Evolutionary conservation across 345 rosid species (phyloP), one percentile per base, ranked within the genome.

Genomic region (Rhodomyrtus tomentosa): DNA sequence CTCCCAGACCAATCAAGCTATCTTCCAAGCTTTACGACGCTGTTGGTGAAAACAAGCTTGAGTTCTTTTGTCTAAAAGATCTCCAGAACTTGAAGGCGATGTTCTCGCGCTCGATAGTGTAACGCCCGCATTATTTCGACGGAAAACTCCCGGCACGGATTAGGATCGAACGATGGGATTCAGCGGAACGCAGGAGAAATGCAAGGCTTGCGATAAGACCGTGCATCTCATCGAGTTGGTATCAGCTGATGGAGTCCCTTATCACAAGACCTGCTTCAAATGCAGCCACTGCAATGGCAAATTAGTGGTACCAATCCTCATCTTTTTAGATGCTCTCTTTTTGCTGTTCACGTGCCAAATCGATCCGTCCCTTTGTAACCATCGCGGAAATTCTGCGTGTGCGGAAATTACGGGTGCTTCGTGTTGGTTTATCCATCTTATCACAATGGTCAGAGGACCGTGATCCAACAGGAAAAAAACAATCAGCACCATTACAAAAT

Each of bases 191-290:
- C 89, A 88, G 11, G 94, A 93, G 89, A 95, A 93, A 90, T 95
- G 98, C 91, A 94, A 91, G 90, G 92, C 95, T 27, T 96, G 98
- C 83, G 93, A 91, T 82, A 96, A 92, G 93, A 95, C 98, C 0
- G 98, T 94, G 27, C 90, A 95, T 86, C 83, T 93, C 84, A 86
- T 91, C 38, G 99, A 96, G 82, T 87, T 94, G 91, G 83, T 95
- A 48, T 85, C 96, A 0, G 96, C 95, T 81, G 98, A 95, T 90
- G 99, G 98, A 38, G 86, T 92, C 84, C 82, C 92, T 50, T 96
- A 93, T 86, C 99, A 96, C 86, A 96, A 94, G 88, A 92, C 92
- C 53, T 96, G 99, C 91, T 96, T 96, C 95, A 95, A 91, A 88
- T 94, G 98, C 93, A 90, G 89, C 58, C 98, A 95, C 82, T 96